Conservation (phyloP, 345 rosid genomes). For the Excoecaria cochinchinensis region DNA sequence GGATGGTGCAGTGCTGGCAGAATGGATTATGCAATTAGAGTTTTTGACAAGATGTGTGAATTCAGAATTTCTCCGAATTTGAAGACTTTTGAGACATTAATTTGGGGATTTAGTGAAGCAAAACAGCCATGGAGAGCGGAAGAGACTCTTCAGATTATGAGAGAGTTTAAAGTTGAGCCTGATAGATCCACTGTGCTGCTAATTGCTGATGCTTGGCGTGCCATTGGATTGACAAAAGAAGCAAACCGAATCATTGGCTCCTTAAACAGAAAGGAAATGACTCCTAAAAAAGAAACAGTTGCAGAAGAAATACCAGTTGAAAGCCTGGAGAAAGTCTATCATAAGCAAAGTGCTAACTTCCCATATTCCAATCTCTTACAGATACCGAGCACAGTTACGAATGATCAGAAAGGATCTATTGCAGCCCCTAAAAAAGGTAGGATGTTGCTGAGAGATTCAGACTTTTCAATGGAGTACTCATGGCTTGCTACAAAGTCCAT, state of each 20-base stretch:
- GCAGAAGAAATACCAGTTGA: constrained; percentile 37
- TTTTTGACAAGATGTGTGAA: constrained; percentile 53
- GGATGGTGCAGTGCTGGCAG: constrained; percentile 61
- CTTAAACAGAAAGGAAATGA: constrained; percentile 26
- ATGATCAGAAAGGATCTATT: constrained; percentile 27
- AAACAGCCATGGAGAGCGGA: constrained; percentile 72
- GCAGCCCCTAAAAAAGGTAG: constrained; percentile 30
- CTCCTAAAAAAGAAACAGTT: constrained; percentile 9
- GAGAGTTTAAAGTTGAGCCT: constrained; percentile 49
- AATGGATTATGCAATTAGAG: constrained; percentile 50
- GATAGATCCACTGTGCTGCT: constrained; percentile 50
- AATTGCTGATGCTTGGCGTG: constrained; percentile 55
- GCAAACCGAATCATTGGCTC: constrained; percentile 41
- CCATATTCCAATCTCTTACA: constrained; percentile 30
- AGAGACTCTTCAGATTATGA: constrained; percentile 54
- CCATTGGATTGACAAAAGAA: constrained; percentile 53
- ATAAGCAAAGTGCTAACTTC: constrained; percentile 33
- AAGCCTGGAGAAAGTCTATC: constrained; percentile 46
- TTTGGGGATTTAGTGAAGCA: constrained; percentile 53
- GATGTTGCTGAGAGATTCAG: constrained; percentile 28
- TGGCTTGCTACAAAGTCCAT: constrained; percentile 37
- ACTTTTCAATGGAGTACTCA: constrained; percentile 27
- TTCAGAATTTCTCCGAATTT: constrained; percentile 52
- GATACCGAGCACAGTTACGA: constrained; percentile 28
- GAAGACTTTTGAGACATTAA: constrained; percentile 56